Base-by-base conservation (phyloP, 139 green algal genomes). In the Trebouxia sp. region DNA sequence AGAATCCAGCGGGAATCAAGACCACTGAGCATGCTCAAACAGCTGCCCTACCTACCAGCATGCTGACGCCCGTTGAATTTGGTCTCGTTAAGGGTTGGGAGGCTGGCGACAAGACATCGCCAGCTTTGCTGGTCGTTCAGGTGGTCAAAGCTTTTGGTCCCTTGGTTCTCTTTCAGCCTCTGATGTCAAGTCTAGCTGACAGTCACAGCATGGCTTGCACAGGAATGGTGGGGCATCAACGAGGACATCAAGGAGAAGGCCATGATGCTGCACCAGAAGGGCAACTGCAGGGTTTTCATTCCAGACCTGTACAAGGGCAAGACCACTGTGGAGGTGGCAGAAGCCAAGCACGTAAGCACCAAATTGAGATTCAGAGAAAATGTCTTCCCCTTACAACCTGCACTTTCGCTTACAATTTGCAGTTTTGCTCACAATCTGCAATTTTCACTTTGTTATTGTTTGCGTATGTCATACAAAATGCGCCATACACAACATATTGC, bases 221-320 rank as follows among this genome's bases (percentile, higher is more conserved):
- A 72, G 62, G 62, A 72, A 8, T 72, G 62, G 62, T 72, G 62
- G 62, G 62, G 62, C 14, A 72, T 72, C 62, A 72, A 72, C 10
- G 62, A 72, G 15, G 75, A 80, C 50, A 62, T 80, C 50, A 65
- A 80, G 22, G 56, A 80, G 75, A 62, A 80, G 48, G 75, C 75
- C 9, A 80, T 80, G 50, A 80, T 51, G 50, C 30, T 80, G 15
- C 38, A 43, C 10, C 35, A 67, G 48, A 48, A 80, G 48, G 75
- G 75, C 20, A 48, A 48, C 12, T 80, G 56, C 75, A 43, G 75
- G 30, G 48, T 80, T 12, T 65, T 80, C 35, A 65, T 80, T 30
- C 75, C 75, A 24, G 91, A 94, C 82, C 72, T 94, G 2, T 94
- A 94, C 85, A 90, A 93, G 51, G 90, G 89, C 37, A 91, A 88